A percentile compares a stretch with the other conserved stretches of the same genome.
phyloP scores from a whole-genome alignment of 768 basidiomycete genomes.

The Xerocomellus amylosporus region DNA sequence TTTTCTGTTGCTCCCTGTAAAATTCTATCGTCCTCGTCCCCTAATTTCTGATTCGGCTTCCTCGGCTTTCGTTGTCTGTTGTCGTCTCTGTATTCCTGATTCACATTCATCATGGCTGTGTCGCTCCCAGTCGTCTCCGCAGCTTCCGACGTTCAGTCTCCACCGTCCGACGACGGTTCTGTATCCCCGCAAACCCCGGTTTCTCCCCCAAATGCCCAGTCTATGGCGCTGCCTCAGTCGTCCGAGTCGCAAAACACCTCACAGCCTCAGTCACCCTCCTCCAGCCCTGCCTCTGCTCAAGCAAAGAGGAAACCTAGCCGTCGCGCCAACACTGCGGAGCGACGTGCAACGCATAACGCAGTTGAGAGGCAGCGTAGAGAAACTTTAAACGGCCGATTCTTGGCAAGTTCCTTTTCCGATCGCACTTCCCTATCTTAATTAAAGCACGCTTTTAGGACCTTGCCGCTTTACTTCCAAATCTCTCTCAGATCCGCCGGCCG shows the following conservation, averaged over 20 bases:
- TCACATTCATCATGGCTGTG: slow-evolving; percentile 32
- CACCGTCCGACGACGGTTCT: slow-evolving; percentile 43
- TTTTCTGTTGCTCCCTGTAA: slow-evolving; percentile 27
- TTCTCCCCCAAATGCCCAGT: slow-evolving; percentile 36
- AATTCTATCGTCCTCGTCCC: slow-evolving; percentile 18
- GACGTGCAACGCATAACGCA: slow-evolving; percentile 95
- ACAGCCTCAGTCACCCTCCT: slow-evolving; percentile 21
- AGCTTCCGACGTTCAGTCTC: slow-evolving; percentile 38
- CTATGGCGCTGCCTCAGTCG: slow-evolving; percentile 35
- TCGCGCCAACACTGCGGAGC: slow-evolving; percentile 94
- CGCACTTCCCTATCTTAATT: slow-evolving; percentile 12
- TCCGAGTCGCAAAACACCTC: slow-evolving; percentile 25
- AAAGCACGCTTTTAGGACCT: slow-evolving; percentile 58
- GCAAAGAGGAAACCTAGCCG: slow-evolving; percentile 79
- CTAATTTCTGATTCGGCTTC: slow-evolving; percentile 15
- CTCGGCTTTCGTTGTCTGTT: slow-evolving; percentile 1
- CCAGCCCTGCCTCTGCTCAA: slow-evolving; percentile 34
- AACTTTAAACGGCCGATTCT: slow-evolving; percentile 88
- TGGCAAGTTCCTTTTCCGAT: slow-evolving; percentile 48
- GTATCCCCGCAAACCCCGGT: slow-evolving; percentile 49
- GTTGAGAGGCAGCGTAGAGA: slow-evolving; percentile 93
- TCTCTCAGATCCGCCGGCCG: slow-evolving; percentile 87
- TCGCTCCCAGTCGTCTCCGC: slow-evolving; percentile 40
- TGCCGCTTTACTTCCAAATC: slow-evolving; percentile 86
- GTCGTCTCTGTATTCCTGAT: slow-evolving; percentile 11